Evolutionary conservation across 2,329 filamentous ascomycete genomes (phyloP).

Genomic region (Penicillium hesseltinei): DNA sequence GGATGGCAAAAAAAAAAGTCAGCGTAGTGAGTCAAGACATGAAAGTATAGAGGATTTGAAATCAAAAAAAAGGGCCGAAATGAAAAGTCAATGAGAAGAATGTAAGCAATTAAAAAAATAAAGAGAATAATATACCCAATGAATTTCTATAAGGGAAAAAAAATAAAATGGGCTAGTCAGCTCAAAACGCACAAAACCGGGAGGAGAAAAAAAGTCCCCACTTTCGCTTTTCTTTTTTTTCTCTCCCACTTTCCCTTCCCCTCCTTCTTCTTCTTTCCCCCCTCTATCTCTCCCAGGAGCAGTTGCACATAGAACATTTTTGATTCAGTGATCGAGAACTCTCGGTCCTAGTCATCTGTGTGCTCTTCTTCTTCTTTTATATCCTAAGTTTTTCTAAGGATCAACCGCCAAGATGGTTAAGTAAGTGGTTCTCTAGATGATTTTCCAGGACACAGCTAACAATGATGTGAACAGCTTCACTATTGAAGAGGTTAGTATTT

Average conservation of each 20-base stretch:
- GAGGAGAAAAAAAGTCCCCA: conserved; percentile 25
- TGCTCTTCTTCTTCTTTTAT: conserved; percentile 35
- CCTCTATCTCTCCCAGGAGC: conserved; percentile 34
- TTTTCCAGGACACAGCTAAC: not conserved
- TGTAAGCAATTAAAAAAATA: not conserved
- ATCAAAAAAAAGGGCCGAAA: not conserved
- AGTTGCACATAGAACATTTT: conserved; percentile 40
- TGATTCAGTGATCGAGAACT: conserved; percentile 44
- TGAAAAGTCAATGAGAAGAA: not conserved
- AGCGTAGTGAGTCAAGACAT: conserved; percentile 3
- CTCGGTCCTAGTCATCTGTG: conserved; percentile 45
- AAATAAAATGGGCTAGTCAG: conserved; percentile 4
- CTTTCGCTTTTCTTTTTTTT: conserved; percentile 30
- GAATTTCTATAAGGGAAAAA: not conserved
- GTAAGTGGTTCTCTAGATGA: conserved; percentile 61
- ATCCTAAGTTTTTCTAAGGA: conserved; percentile 36
- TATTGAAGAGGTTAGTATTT: conserved; percentile 72
- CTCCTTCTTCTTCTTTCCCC: conserved; percentile 30
- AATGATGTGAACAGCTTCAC: conserved; percentile 71
- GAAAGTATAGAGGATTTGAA: conserved; percentile 3
- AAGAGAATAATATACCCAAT: not conserved
- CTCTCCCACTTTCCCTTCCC: conserved; percentile 31
- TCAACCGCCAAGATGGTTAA: conserved; percentile 97
- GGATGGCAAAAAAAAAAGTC: not conserved
- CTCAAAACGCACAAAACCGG: conserved; percentile 25